phyloP scores from a whole-genome alignment of 208 protist genomes.

The Porcisia hertigi region DNA sequence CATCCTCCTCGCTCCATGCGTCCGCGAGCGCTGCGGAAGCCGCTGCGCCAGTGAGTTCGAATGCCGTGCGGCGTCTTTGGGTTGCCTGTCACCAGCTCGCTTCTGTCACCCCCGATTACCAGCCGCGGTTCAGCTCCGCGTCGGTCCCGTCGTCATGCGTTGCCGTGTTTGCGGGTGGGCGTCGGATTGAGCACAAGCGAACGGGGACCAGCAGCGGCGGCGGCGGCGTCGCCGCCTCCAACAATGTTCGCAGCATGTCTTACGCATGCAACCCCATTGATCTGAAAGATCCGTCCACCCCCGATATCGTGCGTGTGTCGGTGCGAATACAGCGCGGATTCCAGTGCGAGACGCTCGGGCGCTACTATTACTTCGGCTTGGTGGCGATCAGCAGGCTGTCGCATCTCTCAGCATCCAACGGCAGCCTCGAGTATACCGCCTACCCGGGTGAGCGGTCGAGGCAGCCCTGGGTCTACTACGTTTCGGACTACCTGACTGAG shows the following conservation, averaged over 20 bases:
- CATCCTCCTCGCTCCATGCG: background rate
- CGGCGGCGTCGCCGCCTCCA: conserved; percentile 7
- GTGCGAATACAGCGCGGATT: conserved; percentile 65
- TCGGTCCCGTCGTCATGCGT: conserved; percentile 25
- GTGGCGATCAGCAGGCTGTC: conserved; percentile 34
- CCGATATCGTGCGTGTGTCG: conserved; percentile 72
- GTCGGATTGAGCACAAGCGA: conserved; percentile 26
- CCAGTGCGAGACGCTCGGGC: conserved; percentile 64
- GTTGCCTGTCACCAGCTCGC: conserved; percentile 26
- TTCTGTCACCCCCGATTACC: conserved; percentile 12
- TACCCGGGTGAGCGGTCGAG: conserved; percentile 55
- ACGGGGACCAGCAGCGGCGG: background rate
- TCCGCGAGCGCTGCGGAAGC: conserved; percentile 10
- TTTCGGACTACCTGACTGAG: conserved; percentile 72
- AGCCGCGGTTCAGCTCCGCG: conserved; percentile 29
- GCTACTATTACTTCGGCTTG: conserved; percentile 79
- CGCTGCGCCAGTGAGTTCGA: conserved; percentile 11
- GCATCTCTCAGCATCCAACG: conserved; percentile 12
- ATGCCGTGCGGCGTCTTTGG: conserved; percentile 26
- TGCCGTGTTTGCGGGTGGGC: conserved; percentile 27
- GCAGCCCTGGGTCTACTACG: conserved; percentile 49
- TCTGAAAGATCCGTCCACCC: conserved; percentile 50
- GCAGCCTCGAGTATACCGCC: conserved; percentile 16
- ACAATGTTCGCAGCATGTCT: conserved; percentile 33
- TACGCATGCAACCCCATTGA: conserved; percentile 63